phyloP scores from a whole-genome alignment of 1,284 basidiomycete genomes.

The Ustilago curta region DNA sequence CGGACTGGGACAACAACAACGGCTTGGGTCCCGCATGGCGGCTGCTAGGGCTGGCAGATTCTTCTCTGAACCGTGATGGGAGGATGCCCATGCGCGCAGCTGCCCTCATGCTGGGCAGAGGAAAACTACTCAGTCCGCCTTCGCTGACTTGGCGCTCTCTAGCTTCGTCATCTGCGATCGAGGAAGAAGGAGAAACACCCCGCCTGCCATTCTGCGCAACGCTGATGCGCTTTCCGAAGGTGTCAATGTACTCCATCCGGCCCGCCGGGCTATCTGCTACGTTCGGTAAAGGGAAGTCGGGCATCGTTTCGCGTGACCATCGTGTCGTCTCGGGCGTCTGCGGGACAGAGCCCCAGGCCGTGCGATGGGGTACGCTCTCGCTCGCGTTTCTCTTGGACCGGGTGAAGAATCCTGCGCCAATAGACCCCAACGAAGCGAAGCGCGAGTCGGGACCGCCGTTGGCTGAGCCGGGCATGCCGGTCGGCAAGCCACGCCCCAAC shows the following conservation, averaged over 20 bases:
- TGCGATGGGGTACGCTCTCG: constrained; percentile 22
- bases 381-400: constrained; percentile 22
- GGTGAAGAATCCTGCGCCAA: constrained; percentile 47
- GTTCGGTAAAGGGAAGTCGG: constrained; percentile 62
- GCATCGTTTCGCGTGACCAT: constrained; percentile 58
- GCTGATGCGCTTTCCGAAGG: constrained; percentile 39
- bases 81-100: constrained; percentile 50
- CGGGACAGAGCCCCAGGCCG: constrained; percentile 23
- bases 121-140: constrained; percentile 24
- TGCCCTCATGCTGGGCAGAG: constrained; percentile 51
- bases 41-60: constrained; percentile 17
- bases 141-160: constrained; percentile 25
- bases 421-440: constrained; percentile 35
- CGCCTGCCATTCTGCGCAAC: constrained; percentile 25
- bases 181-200: constrained; percentile 22
- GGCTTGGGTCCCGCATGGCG: constrained; percentile 54
- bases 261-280: constrained; percentile 56
- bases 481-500: constrained; percentile 18
- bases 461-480: constrained; percentile 2
- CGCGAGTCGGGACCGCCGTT: constrained; percentile 15
- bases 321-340: constrained; percentile 45
- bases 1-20: constrained; percentile 48
- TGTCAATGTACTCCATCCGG: constrained; percentile 50
- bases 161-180: constrained; percentile 31
- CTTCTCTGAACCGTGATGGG: constrained; percentile 27